These are phyloP conservation scores for Fusarium domesticum DNA, from an alignment of 2,329 filamentous ascomycete genomes.

Conservation along the genomic window DNA sequence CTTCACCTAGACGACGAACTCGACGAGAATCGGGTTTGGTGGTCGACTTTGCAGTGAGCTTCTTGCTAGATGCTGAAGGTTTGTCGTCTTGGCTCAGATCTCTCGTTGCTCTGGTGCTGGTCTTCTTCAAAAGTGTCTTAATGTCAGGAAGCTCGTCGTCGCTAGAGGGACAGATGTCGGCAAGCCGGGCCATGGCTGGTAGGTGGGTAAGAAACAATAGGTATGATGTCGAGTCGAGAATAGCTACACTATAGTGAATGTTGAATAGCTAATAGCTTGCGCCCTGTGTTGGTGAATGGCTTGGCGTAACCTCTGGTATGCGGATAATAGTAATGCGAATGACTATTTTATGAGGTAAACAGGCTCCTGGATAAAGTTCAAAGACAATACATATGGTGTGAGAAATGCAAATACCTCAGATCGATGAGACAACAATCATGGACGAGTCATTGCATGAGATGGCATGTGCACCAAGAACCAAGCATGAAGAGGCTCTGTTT, in stretches of 20 bases:
- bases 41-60: conserved; percentile 25
- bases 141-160: conserved; percentile 45
- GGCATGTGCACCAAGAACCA: too few species aligned
- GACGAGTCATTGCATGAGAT: too few species aligned
- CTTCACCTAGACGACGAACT: conserved; percentile 32
- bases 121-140: conserved; percentile 29
- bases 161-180: conserved; percentile 31
- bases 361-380: too few species aligned
- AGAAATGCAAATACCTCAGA: too few species aligned
- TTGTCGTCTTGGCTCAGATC: conserved; percentile 4
- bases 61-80: conserved; percentile 7
- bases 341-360: neutral
- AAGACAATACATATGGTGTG: too few species aligned
- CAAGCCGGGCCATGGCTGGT: conserved; percentile 30
- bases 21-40: conserved; percentile 27
- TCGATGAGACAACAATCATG: too few species aligned
- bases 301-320: neutral
- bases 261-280: neutral
- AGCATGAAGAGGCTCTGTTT: too few species aligned
- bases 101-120: conserved; percentile 16
- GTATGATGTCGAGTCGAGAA: neutral
- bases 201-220: neutral
- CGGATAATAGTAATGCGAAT: neutral
- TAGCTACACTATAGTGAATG: neutral
- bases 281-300: neutral